Evolutionary conservation across 495 filamentous ascomycete species (phyloP).

Genomic region (Penicillium chermesinum): DNA sequence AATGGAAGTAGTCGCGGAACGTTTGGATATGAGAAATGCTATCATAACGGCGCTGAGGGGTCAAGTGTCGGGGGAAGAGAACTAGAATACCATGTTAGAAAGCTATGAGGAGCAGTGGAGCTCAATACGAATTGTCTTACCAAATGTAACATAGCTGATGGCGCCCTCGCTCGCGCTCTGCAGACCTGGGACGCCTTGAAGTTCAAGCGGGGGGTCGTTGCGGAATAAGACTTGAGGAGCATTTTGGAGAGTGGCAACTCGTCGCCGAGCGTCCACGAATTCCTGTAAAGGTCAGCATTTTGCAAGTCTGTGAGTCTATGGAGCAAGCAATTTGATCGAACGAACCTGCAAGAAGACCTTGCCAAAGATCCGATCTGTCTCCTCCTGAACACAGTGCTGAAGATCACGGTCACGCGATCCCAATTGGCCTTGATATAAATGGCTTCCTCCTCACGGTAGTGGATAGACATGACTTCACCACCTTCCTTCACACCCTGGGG

Average conservation of each 20-base stretch:
- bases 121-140: slow-evolving; percentile 41
- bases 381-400: slow-evolving; percentile 98
- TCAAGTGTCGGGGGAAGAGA: slow-evolving; percentile 91
- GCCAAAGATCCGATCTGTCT: slow-evolving; percentile 94
- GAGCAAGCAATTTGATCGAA: not conserved
- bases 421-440: slow-evolving; percentile 98
- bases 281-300: slow-evolving; percentile 49
- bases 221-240: slow-evolving; percentile 97
- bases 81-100: slow-evolving; percentile 51
- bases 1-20: slow-evolving; percentile 99
- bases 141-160: slow-evolving; percentile 96
- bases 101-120: not conserved
- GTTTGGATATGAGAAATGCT: slow-evolving; percentile 99
- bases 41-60: slow-evolving; percentile 80
- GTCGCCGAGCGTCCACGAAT: slow-evolving; percentile 91
- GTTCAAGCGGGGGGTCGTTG: slow-evolving; percentile 88
- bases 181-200: slow-evolving; percentile 80
- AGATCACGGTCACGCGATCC: slow-evolving; percentile 96
- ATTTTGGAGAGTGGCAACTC: slow-evolving; percentile 81
- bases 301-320: not conserved
- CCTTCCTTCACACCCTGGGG: slow-evolving; percentile 84
- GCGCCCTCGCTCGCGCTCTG: slow-evolving; percentile 65
- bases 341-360: slow-evolving; percentile 79
- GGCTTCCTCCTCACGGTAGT: slow-evolving; percentile 98
- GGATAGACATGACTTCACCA: slow-evolving; percentile 90